Evolutionary conservation across 2,329 filamentous ascomycete genomes (phyloP).

Genomic region (Boeremia lycopersici): DNA sequence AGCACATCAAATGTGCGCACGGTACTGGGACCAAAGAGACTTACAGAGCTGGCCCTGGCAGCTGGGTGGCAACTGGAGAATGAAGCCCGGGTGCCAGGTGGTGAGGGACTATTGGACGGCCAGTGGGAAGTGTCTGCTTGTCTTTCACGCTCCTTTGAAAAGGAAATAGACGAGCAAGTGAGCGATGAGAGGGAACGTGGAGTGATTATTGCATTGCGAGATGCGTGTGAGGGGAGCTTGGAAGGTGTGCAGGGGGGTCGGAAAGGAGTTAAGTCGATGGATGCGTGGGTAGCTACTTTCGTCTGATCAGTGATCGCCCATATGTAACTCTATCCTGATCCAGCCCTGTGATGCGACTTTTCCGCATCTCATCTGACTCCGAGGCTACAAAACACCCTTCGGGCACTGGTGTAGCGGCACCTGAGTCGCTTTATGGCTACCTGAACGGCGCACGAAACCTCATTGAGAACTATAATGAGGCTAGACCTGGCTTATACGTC

Average conservation of each 20-base stretch:
- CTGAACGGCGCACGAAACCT: no score
- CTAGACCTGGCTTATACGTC: no score
- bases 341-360: no score
- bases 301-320: slow-evolving; percentile 1
- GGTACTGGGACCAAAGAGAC: slow-evolving; percentile 50
- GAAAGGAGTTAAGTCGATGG: slow-evolving; percentile 25
- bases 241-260: slow-evolving; percentile 17
- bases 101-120: slow-evolving; percentile 53
- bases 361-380: no score
- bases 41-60: slow-evolving; percentile 46
- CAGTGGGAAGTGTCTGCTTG: slow-evolving; percentile 40
- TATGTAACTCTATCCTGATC: no score
- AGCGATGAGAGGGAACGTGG: slow-evolving; percentile 21
- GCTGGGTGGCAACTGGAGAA: slow-evolving; percentile 49
- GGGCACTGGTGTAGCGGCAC: no score
- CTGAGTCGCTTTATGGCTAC: no score
- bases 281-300: slow-evolving; percentile 30
- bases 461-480: no score
- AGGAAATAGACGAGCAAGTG: slow-evolving; percentile 21
- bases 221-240: slow-evolving; percentile 31
- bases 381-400: no score
- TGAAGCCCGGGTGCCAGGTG: slow-evolving; percentile 48
- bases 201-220: slow-evolving; percentile 21
- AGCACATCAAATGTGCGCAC: slow-evolving; percentile 57
- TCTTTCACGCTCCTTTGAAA: slow-evolving; percentile 20